These are phyloP conservation scores for Amylostereum chailletii DNA, from an alignment of 1,284 basidiomycete genomes.

Conservation along the genomic window DNA sequence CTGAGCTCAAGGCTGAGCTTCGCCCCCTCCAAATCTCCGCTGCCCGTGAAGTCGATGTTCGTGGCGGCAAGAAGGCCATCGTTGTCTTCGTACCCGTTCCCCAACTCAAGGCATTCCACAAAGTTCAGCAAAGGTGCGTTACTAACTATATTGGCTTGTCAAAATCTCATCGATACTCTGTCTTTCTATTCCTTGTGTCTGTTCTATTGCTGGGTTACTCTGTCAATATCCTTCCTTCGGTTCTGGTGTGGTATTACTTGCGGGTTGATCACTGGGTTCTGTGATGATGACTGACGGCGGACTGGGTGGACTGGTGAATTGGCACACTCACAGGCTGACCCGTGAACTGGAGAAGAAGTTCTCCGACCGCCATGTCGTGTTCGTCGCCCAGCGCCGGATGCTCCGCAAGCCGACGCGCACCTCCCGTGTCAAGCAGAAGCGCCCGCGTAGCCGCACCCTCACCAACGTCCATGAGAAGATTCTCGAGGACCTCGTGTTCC, in stretches of 20 bases:
- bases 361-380: constrained; percentile 97
- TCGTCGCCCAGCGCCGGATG: constrained; percentile 98
- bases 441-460: constrained; percentile 94
- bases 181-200: too few species aligned
- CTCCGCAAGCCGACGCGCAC: constrained; percentile 95
- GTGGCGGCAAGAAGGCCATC: constrained; percentile 99
- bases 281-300: background rate
- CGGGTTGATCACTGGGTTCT: background rate
- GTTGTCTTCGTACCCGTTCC: constrained; percentile 98
- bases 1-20: constrained; percentile 96
- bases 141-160: constrained; percentile 1
- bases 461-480: constrained; percentile 98
- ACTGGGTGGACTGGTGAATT: background rate
- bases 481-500: constrained; percentile 98
- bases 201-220: background rate
- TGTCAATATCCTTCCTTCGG: background rate
- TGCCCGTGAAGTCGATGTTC: constrained; percentile 98
- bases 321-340: constrained; percentile 63
- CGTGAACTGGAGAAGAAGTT: constrained; percentile 99
- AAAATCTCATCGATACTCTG: too few species aligned
- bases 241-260: background rate
- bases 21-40: constrained; percentile 95
- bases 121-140: constrained; percentile 91
- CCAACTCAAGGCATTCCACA: constrained; percentile 98
- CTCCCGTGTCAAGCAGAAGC: constrained; percentile 90